Evolutionary conservation across 2,329 filamentous ascomycete genomes (phyloP).

Genomic region (Xylariaceae sp.): DNA sequence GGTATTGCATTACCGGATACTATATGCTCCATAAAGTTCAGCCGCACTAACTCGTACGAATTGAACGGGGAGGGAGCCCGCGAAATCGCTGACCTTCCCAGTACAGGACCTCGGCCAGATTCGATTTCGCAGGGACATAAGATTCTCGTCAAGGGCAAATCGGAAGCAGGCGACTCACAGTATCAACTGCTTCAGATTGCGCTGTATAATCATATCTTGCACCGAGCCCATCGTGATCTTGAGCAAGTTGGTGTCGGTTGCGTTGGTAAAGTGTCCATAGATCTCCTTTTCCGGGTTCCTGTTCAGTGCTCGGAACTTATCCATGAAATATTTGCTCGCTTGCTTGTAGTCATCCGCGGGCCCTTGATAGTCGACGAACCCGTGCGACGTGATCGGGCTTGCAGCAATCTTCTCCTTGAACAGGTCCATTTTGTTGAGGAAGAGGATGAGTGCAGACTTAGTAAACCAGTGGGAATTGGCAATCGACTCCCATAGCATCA

Average conservation of each 20-base stretch:
- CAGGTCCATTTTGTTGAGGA: conserved; percentile 84
- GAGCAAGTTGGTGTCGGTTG: conserved; percentile 66
- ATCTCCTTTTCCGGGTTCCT: conserved; percentile 62
- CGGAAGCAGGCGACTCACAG: conserved; percentile 44
- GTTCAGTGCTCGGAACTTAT: conserved; percentile 75
- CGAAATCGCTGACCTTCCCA: conserved; percentile 16
- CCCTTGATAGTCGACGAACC: conserved; percentile 75
- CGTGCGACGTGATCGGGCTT: conserved; percentile 68
- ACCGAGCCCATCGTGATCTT: conserved; percentile 85
- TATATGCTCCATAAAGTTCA: conserved; percentile 30
- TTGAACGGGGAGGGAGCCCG: conserved; percentile 2
- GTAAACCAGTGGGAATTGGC: conserved; percentile 85
- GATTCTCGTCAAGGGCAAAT: conserved; percentile 13
- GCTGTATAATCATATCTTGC: conserved; percentile 84
- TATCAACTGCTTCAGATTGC: conserved; percentile 75
- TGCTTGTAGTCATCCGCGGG: conserved; percentile 67
- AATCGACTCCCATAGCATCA: conserved; percentile 84
- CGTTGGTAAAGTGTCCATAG: conserved; percentile 59
- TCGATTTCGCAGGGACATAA: conserved; percentile 13
- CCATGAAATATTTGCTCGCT: conserved; percentile 75
- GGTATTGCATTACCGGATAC: conserved; percentile 18
- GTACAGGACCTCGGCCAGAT: conserved; percentile 15
- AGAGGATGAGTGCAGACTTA: conserved; percentile 75
- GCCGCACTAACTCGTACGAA: conserved; percentile 20
- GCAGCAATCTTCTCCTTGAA: conserved; percentile 72